Base-by-base conservation (phyloP, 176 grass and related monocot species). In the Melocanna baccifera region DNA sequence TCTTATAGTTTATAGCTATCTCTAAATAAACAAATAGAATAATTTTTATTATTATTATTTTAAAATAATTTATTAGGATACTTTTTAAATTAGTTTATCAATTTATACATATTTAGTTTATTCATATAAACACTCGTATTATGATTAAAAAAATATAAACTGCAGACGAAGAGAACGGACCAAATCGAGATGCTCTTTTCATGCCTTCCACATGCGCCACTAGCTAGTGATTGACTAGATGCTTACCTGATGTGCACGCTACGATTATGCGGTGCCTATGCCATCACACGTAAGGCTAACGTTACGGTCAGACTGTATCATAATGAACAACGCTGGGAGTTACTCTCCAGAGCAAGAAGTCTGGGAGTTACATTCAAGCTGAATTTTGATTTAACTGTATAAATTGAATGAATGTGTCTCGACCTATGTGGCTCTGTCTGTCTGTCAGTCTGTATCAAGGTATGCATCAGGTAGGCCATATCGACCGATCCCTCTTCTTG, bases 191-290 rank as follows among this genome's bases (percentile, higher is more conserved):
- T 55, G 51, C 40, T 69, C 12, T 8, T 23, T 72, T 43, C 26
- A 34, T 57, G 28, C 72, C 61, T 76, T 81, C 65, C 64, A 81
- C 64, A 69, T 81, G 47, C 9, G 34, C 79, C 79, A 51, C 57
- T 39, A 59, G 67, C 23, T 45, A 46, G 67, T 46, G 80, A 71
- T 88, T 25, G 64, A 61, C 75, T 48, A 6, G 48, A 32, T 52
- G n/a, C 23, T 84, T 79, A 18, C 81, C 75, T 67, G 14, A 36
- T 79, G 13, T 66, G 81, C 75, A 88, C 75, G 87, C 81, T 36
- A 84, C 20, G 43, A 64, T 73, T 84, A 67, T 68, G 69, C 81
- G 16, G n/a, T 14, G 61, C 32, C 25, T 59, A 23, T 16, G 16
- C 11, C 13, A 8, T 43, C 45, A 6, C 32, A 40, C 12, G 2